Evolutionary conservation across 2,329 filamentous ascomycete species (phyloP).

Genomic region (Fusarium chlamydosporum): DNA sequence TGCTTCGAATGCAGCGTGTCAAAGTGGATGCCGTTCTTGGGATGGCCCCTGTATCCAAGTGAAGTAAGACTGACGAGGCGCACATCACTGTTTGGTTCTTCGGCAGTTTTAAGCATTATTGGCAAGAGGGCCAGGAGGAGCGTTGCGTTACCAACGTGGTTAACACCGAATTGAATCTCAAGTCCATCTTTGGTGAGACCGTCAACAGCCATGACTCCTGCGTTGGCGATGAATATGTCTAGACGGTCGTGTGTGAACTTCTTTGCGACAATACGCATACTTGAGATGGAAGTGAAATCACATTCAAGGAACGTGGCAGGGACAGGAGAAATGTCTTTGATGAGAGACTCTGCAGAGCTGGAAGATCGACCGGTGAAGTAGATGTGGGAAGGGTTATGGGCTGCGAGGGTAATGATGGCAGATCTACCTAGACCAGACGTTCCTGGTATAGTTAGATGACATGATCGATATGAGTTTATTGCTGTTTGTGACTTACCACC

Average conservation of each 20-base stretch:
- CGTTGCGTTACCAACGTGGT: conserved; percentile 53
- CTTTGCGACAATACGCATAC: conserved; percentile 61
- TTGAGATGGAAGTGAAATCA: conserved; percentile 65
- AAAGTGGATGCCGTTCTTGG: conserved; percentile 50
- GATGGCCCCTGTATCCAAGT: conserved; percentile 47
- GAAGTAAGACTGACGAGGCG: conserved; percentile 51
- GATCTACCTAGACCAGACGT: conserved; percentile 52
- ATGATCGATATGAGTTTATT: neutral
- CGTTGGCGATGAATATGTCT: conserved; percentile 58
- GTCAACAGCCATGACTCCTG: conserved; percentile 55
- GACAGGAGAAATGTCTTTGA: conserved; percentile 53
- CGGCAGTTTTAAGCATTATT: conserved; percentile 42
- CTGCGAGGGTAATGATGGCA: conserved; percentile 49
- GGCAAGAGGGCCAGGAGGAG: conserved; percentile 56
- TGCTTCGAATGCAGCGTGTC: conserved; percentile 49
- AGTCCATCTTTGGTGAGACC: conserved; percentile 54
- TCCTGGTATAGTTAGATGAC: conserved; percentile 51
- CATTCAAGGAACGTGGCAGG: conserved; percentile 57
- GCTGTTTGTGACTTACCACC: conserved; percentile 57
- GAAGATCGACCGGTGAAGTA: conserved; percentile 67
- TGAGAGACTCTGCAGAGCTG: conserved; percentile 61
- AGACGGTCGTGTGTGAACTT: conserved; percentile 59
- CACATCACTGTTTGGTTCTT: conserved; percentile 34
- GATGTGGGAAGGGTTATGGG: conserved; percentile 65
- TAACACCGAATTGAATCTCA: conserved; percentile 56